Conservation (phyloP, 1,139 yeast species). For the Kodamaea suecica region DNA sequence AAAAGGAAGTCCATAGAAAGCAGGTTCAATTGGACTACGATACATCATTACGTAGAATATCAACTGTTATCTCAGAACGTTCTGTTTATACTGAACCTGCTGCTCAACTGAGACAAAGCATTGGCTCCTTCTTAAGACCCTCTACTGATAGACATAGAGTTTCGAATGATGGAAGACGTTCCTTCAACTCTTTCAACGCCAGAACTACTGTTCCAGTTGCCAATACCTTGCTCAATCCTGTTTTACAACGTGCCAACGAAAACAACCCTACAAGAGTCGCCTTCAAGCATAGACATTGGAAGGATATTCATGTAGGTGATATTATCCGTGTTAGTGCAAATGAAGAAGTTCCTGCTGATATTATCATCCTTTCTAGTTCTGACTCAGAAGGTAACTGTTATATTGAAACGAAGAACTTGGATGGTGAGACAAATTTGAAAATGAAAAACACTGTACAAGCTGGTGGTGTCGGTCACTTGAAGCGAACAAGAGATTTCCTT, state of each 20-base stretch:
- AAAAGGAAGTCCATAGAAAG: slow-evolving; percentile 28
- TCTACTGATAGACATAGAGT: slow-evolving; percentile 12
- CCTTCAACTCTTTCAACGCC: slow-evolving; percentile 4
- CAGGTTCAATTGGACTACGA: slow-evolving; percentile 27
- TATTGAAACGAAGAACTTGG: slow-evolving; percentile 90
- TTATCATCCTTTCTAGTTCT: slow-evolving; percentile 73
- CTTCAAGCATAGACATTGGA: slow-evolving; percentile 80
- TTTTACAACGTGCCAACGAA: slow-evolving; percentile 21
- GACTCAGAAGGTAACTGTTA: slow-evolving; percentile 90
- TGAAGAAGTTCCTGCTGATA: slow-evolving; percentile 93
- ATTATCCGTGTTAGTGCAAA: slow-evolving; percentile 78
- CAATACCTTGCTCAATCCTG: slow-evolving; percentile 37
- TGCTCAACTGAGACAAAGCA: slow-evolving; percentile 10
- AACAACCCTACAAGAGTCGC: slow-evolving; percentile 17
- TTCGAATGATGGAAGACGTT: slow-evolving; percentile 2
- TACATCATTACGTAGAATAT: slow-evolving; percentile 34
- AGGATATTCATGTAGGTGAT: slow-evolving; percentile 86
- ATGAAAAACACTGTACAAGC: slow-evolving; percentile 71
- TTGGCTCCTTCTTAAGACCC: slow-evolving; percentile 5
- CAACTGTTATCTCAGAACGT: slow-evolving; percentile 40
- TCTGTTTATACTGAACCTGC: too few species aligned
- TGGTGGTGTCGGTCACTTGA: slow-evolving; percentile 53
- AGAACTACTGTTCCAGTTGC: slow-evolving; percentile 13
- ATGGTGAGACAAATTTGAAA: slow-evolving; percentile 94
- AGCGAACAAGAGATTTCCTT: slow-evolving; percentile 69